Evolutionary conservation across 2,329 filamentous ascomycete genomes (phyloP), one percentile per base, ranked within the genome.

Genomic region (Pseudogymnoascus sp.): DNA sequence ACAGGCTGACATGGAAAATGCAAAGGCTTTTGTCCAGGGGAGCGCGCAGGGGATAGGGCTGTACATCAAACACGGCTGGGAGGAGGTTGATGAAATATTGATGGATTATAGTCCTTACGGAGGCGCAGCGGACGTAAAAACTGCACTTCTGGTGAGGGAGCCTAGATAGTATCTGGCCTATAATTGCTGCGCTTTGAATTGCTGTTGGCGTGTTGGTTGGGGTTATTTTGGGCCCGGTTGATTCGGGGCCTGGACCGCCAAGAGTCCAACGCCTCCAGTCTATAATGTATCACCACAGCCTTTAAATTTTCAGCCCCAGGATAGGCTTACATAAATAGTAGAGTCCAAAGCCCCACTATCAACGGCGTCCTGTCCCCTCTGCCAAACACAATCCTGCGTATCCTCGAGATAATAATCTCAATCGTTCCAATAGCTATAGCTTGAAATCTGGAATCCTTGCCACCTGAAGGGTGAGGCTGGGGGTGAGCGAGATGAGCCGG

Each of bases 21-120:
- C 19, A 42, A 61, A 44, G 24, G 50, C 56, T 35, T 63, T 44
- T 37, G 24, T 63, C 13, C 35, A 63, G 19, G 56, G 53, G 6
- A 44, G 35, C 4, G 19, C 13, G 6, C 31, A 56, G n/a, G 62
- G 62, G n/a, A 19, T 61, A 13, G 62, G 62, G 8, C 21, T 63
- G 21, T 63, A 63, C 38, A 13, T 61, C 38, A 63, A 61, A 29
- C 38, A 38, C n/a, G 62, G 62, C 2, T 63, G 62, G 62, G 29
- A 21, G 29, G 53, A 19, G 29, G 53, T 63, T 5, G 62, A 63
- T 16, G 62, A 61, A 19, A 63, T 63, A 13, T n/a, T 31, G 13
- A 38, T 63, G 19, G 62, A 63, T 63, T 31, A 26, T 11, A 61
- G 38, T 19, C 62, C 50, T 19, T 63, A 61, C 35, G 62, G 62